These are phyloP conservation scores for Euphorbia lathyris DNA, from an alignment of 345 rosid species.

Conservation along the genomic window DNA sequence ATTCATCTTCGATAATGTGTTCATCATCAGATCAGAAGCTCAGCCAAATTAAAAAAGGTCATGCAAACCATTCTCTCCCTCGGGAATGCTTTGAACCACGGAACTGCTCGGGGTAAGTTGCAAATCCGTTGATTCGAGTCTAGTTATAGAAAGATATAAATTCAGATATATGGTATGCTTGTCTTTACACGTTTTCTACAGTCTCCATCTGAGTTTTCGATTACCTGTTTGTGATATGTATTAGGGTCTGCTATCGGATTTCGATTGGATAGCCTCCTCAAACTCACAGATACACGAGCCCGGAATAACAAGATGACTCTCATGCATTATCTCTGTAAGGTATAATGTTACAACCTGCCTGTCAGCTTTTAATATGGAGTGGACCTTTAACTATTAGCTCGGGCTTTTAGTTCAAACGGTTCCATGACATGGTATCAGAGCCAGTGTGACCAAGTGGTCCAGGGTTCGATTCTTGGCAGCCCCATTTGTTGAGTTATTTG, in stretches of 20 bases:
- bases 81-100: conserved; percentile 89
- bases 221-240: conserved; percentile 7
- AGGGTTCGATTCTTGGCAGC: too few species aligned
- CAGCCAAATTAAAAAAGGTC: conserved; percentile 67
- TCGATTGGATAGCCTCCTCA: conserved; percentile 87
- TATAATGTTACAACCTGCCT: conserved; percentile 20
- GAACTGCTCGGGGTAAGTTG: conserved; percentile 85
- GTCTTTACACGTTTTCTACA: background rate
- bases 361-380: too few species aligned
- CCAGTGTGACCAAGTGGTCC: too few species aligned
- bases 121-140: background rate
- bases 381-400: too few species aligned
- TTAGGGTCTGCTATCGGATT: conserved; percentile 87
- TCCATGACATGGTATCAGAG: too few species aligned
- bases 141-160: background rate
- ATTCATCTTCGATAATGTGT: conserved; percentile 14
- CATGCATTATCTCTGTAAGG: conserved; percentile 95
- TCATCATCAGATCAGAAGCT: conserved; percentile 65
- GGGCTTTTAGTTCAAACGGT: too few species aligned
- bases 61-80: conserved; percentile 84
- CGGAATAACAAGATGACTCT: conserved; percentile 79
- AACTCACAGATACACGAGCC: conserved; percentile 83
- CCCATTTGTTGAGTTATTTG: too few species aligned
- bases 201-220: background rate
- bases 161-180: background rate